A percentile compares a stretch with the other conserved stretches of the same genome.
Conservation (phyloP, 805 yeast genomes). For the Candida boleticola region DNA sequence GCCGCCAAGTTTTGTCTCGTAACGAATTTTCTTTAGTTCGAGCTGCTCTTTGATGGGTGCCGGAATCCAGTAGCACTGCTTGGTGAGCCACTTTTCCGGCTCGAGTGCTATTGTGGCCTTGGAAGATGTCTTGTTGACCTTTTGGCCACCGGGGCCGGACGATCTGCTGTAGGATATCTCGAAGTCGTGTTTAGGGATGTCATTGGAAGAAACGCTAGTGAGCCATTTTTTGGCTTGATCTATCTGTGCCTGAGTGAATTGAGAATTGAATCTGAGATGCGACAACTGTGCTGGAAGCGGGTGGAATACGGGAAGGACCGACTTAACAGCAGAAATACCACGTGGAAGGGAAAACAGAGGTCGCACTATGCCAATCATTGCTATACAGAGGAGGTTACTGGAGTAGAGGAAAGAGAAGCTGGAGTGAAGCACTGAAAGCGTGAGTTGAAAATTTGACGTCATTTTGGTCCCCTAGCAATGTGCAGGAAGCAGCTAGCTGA, state of each 20-base stretch:
- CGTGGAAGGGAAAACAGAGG: too few relatives aligned
- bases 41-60: constrained; percentile 44
- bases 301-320: too few relatives aligned
- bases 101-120: constrained; percentile 61
- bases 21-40: constrained; percentile 40
- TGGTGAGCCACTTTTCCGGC: constrained; percentile 41
- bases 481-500: too few relatives aligned
- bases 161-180: constrained; percentile 52
- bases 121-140: constrained; percentile 71
- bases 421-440: too few relatives aligned
- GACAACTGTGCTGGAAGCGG: too few relatives aligned
- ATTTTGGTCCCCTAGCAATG: too few relatives aligned
- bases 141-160: constrained; percentile 87
- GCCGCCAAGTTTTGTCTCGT: constrained; percentile 53
- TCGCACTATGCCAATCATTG: too few relatives aligned
- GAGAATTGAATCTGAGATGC: not conserved
- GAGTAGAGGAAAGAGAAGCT: too few relatives aligned
- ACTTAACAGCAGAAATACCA: too few relatives aligned
- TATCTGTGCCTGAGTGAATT: constrained; percentile 23
- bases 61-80: constrained; percentile 60
- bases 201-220: constrained; percentile 17
- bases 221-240: constrained; percentile 45
- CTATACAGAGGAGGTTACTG: too few relatives aligned
- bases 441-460: too few relatives aligned
- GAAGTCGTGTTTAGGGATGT: constrained; percentile 48